Base-by-base conservation (phyloP, 129 eudicot genomes). In the Lactuca saligna region DNA sequence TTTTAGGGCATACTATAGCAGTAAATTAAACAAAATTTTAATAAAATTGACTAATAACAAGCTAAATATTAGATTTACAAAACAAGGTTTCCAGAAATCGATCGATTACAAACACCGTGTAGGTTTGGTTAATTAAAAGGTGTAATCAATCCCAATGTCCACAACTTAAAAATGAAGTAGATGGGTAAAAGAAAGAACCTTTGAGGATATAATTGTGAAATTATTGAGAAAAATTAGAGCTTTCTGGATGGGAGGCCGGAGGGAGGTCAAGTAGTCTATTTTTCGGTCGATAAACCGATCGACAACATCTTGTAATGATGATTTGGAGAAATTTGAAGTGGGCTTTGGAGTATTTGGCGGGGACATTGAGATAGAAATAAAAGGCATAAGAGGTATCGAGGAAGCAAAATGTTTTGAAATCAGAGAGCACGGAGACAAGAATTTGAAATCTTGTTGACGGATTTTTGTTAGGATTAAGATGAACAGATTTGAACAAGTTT, bases 151-250 rank as follows among this genome's bases (percentile, higher is more conserved):
- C 54, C 20, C 44, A 17, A 35, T 41, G 60, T 66, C 44, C 61
- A 46, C 20, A 65, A 48, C 42, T 7, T 31, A 7, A 34, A 44
- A 44, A 31, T 6, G 42, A 54, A 54, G 54, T 16, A 46, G 48
- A 64, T 8, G 0, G 6, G 7, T 29, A 38, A n/a, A 68, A 4
- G 15, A 66, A 13, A 29, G n/a, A 42, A 91, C 99, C 99, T 89
- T 93, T 93, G 55, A 93, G 85, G 55, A 93, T 89, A 79, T 89
- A 87, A 41, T 97, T 85, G 71, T 89, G 95, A 75, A 93, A 13
- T 59, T 57, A 33, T 66, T 66, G 9, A 66, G 79, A 48, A 75
- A 75, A 46, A 14, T 66, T 51, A 75, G 56, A 48, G 79, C 73
- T 7, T 75, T 75, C 37, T 57, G 79, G 41, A 75, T 75, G 73